A percentile compares a stretch with the other conserved stretches of the same genome.
These are phyloP conservation scores for Saccharomycopsis lassenensis DNA, from an alignment of 805 yeast species.

Conservation along the genomic window DNA sequence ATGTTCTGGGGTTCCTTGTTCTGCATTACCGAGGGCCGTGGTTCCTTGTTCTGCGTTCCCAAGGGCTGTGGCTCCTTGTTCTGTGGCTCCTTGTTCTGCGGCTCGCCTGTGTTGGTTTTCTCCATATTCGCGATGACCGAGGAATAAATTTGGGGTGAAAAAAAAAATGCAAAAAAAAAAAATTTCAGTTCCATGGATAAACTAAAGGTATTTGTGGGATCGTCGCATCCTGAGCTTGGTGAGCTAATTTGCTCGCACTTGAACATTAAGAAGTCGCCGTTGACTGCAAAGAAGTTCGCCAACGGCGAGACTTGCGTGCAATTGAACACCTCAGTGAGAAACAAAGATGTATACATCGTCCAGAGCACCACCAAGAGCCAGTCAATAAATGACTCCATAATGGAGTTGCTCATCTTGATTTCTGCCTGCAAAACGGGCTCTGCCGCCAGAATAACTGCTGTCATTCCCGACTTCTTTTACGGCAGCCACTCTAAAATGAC, in stretches of 20 bases:
- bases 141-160: too few relatives aligned
- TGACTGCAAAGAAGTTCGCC: slow-evolving; percentile 82
- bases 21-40: too few relatives aligned
- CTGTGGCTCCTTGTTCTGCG: too few relatives aligned
- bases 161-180: slow-evolving; percentile 90
- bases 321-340: slow-evolving; percentile 89
- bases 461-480: slow-evolving; percentile 95
- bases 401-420: slow-evolving; percentile 89
- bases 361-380: slow-evolving; percentile 76
- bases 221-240: slow-evolving; percentile 94
- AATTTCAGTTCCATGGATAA: too few relatives aligned
- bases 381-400: slow-evolving; percentile 93
- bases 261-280: slow-evolving; percentile 91
- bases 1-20: too few relatives aligned
- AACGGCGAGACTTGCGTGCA: slow-evolving; percentile 97
- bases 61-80: too few relatives aligned
- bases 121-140: too few relatives aligned
- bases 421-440: slow-evolving; percentile 97
- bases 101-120: too few relatives aligned
- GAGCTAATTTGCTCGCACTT: slow-evolving; percentile 77
- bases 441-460: slow-evolving; percentile 94
- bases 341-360: slow-evolving; percentile 90
- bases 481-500: slow-evolving; percentile 97
- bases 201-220: slow-evolving; percentile 94
- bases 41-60: too few relatives aligned